Percentiles rank a stretch among this genome's conserved stretches.
Conservation (phyloP, 768 basidiomycete genomes). For the Leccinum disarticulatum region DNA sequence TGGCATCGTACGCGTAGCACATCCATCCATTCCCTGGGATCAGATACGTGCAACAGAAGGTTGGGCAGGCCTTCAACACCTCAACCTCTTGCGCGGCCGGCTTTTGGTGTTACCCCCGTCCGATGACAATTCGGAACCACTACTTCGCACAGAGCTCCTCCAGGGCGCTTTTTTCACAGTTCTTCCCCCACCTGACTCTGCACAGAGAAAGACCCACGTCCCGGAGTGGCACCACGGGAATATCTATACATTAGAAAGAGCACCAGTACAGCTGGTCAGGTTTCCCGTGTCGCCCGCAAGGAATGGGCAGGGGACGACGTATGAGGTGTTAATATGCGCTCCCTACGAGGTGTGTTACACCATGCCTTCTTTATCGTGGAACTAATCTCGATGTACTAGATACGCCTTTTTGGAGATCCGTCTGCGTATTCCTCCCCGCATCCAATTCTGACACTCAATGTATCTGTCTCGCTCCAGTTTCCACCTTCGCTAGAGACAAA, state of each 20-base stretch:
- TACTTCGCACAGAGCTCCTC: constrained; percentile 57
- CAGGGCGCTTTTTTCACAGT: constrained; percentile 80
- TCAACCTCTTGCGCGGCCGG: constrained; percentile 64
- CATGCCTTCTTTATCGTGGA: background rate
- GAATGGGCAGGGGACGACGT: constrained; percentile 46
- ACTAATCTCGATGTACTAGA: constrained; percentile 41
- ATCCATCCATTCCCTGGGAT: constrained; percentile 65
- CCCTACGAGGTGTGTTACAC: constrained; percentile 67
- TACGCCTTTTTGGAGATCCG: constrained; percentile 83
- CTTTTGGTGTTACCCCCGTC: constrained; percentile 56
- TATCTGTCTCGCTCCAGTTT: constrained; percentile 46
- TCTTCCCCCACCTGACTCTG: constrained; percentile 42
- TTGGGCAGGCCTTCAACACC: constrained; percentile 85
- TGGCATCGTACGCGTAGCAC: constrained; percentile 58
- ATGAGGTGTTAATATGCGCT: constrained; percentile 73
- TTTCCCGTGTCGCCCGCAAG: constrained; percentile 45
- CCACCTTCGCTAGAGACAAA: constrained; percentile 1
- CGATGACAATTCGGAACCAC: constrained; percentile 33
- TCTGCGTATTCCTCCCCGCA: constrained; percentile 35
- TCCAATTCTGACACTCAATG: constrained; percentile 57
- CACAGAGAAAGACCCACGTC: constrained; percentile 24
- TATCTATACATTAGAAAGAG: constrained; percentile 67
- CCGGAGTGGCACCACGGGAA: constrained; percentile 81
- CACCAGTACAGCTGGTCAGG: constrained; percentile 47
- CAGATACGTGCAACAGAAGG: constrained; percentile 74